Conservation (phyloP, 2,329 filamentous ascomycete species). For the Ceratocystis ficicola region DNA sequence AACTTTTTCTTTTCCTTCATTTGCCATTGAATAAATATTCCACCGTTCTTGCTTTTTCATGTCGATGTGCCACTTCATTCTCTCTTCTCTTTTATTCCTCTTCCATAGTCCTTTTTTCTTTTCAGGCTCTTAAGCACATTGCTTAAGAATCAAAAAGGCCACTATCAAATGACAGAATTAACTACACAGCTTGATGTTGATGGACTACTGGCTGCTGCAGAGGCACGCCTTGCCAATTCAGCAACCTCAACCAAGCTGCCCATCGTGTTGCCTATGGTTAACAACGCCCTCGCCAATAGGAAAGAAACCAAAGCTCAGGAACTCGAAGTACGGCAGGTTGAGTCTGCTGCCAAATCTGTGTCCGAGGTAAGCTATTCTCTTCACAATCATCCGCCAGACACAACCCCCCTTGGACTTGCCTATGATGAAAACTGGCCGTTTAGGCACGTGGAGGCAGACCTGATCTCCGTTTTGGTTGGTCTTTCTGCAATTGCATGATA, state of each 20-base stretch:
- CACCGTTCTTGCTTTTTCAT: not conserved
- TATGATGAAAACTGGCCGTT: conserved; percentile 34
- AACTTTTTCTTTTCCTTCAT: conserved; percentile 12
- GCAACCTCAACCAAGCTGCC: conserved; percentile 14
- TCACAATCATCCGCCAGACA: conserved; percentile 3
- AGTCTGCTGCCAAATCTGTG: not conserved
- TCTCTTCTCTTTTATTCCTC: not conserved
- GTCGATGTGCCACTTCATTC: not conserved
- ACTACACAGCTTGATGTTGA: conserved; percentile 25
- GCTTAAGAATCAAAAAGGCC: not conserved
- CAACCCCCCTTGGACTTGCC: conserved; percentile 16
- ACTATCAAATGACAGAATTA: conserved; percentile 9
- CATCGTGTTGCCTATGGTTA: conserved; percentile 8
- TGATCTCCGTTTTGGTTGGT: conserved; percentile 34
- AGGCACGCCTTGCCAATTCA: conserved; percentile 13
- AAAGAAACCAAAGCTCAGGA: conserved; percentile 4
- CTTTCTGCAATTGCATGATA: conserved; percentile 46
- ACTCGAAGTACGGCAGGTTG: conserved; percentile 17
- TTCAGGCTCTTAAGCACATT: not conserved
- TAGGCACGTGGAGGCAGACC: conserved; percentile 32
- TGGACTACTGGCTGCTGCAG: conserved; percentile 25
- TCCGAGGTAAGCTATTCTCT: conserved; percentile 27
- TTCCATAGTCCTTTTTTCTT: not conserved
- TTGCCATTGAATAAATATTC: conserved; percentile 13
- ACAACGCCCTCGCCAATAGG: too few relatives aligned